Conservation (phyloP, 1,284 basidiomycete genomes). For the Trametes pubescens region DNA sequence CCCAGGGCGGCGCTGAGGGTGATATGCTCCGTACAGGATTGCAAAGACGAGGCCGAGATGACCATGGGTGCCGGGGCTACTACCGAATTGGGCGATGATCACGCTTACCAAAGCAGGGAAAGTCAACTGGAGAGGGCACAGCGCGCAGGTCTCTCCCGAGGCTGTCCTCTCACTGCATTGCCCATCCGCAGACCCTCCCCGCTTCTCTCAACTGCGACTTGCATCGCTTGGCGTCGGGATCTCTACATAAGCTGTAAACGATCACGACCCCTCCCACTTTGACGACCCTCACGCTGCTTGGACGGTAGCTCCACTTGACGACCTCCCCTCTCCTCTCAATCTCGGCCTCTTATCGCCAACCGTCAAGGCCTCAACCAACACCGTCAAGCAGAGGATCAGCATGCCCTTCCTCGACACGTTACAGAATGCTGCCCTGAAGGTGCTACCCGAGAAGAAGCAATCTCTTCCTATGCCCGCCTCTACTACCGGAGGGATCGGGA, state of each 20-base stretch:
- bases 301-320: slow-evolving; percentile 10
- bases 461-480: slow-evolving; percentile 39
- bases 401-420: slow-evolving; percentile 43
- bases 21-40: neutral
- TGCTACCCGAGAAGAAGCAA: slow-evolving; percentile 42
- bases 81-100: slow-evolving; percentile 1
- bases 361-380: neutral
- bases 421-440: slow-evolving; percentile 38
- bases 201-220: slow-evolving; percentile 12
- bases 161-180: slow-evolving; percentile 32
- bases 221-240: neutral
- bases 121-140: slow-evolving; percentile 8
- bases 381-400: neutral
- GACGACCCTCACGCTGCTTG: slow-evolving; percentile 20
- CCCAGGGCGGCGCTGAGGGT: no score
- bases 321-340: slow-evolving; percentile 7
- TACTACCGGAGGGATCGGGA: slow-evolving; percentile 57
- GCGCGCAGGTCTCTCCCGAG: slow-evolving; percentile 11
- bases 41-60: neutral
- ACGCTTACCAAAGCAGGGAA: slow-evolving; percentile 29
- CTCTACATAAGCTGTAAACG: slow-evolving; percentile 13
- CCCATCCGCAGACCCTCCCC: slow-evolving; percentile 22
- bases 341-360: slow-evolving; percentile 10
- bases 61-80: neutral
- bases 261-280: slow-evolving; percentile 6